phyloP scores from a whole-genome alignment of 2,329 filamentous ascomycete species.

The Aspergillus thermomutatus region DNA sequence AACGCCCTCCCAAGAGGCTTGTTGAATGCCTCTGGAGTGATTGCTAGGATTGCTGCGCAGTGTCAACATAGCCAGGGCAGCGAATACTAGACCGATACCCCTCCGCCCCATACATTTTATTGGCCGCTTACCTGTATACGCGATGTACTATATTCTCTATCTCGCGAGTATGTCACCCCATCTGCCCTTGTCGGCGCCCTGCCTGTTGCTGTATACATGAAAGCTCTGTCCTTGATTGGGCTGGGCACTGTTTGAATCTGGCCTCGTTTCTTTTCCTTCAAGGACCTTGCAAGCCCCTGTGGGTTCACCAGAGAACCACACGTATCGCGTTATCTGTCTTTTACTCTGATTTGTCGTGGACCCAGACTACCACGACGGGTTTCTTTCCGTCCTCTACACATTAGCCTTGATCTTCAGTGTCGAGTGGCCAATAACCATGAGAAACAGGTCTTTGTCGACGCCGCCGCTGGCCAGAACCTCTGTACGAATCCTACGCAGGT shows the following conservation, averaged over 20 bases:
- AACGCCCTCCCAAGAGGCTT: conserved; percentile 12
- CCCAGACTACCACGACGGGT: background rate
- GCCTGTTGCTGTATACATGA: conserved; percentile 1
- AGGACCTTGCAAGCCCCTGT: background rate
- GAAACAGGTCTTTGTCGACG: conserved; percentile 82
- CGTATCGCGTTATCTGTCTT: background rate
- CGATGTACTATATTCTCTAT: conserved; percentile 59
- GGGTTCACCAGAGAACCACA: background rate
- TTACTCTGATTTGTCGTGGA: background rate
- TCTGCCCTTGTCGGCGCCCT: conserved; percentile 13
- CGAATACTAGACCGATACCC: conserved; percentile 23
- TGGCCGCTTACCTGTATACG: conserved; percentile 16
- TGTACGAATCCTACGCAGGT: conserved; percentile 77
- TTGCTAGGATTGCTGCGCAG: conserved; percentile 20
- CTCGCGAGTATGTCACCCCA: conserved; percentile 64
- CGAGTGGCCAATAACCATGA: conserved; percentile 36
- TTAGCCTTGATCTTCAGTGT: background rate
- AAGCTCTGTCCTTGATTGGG: background rate
- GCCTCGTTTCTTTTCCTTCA: background rate
- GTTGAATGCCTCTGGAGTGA: conserved; percentile 13
- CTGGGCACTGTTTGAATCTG: background rate
- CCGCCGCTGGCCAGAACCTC: conserved; percentile 87
- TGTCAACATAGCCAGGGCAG: conserved; percentile 15
- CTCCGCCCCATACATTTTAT: conserved; percentile 17
- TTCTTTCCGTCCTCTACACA: background rate